phyloP scores from a whole-genome alignment of 768 basidiomycete species.

The Grammothele lineata region DNA sequence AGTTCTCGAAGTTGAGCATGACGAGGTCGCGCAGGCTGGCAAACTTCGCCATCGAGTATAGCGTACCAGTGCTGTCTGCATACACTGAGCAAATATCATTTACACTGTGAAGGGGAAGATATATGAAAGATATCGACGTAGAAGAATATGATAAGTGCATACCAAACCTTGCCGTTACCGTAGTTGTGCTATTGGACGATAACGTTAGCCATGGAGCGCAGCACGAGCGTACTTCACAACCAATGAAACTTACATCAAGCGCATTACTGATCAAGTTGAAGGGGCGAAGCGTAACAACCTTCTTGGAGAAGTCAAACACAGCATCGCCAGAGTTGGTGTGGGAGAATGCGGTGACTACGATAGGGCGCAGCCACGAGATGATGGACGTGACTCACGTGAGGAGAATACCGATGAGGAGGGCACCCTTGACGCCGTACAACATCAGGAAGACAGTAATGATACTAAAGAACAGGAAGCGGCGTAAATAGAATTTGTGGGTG shows the following conservation, averaged over 20 bases:
- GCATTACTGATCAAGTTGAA: conserved; percentile 59
- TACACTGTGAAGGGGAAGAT: conserved; percentile 53
- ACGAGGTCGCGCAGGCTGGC: conserved; percentile 83
- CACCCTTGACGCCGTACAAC: conserved; percentile 81
- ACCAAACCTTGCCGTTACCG: conserved; percentile 75
- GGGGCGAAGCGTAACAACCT: conserved; percentile 74
- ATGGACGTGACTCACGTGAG: conserved; percentile 82
- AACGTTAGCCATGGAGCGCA: too few species aligned
- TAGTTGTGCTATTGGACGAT: conserved; percentile 19
- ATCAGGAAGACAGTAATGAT: conserved; percentile 75
- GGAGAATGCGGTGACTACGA: conserved; percentile 79
- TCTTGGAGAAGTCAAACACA: conserved; percentile 80
- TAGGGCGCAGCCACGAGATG: conserved; percentile 85
- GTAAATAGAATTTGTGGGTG: not conserved
- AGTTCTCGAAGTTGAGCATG: conserved; percentile 83
- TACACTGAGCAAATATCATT: not conserved
- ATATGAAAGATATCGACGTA: conserved; percentile 83
- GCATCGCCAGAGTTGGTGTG: conserved; percentile 62
- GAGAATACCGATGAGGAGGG: conserved; percentile 80
- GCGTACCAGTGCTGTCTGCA: conserved; percentile 54
- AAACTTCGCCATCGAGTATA: conserved; percentile 90
- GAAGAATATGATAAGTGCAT: conserved; percentile 83
- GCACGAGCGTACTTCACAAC: too few species aligned
- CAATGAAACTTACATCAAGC: conserved; percentile 47
- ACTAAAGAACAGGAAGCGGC: conserved; percentile 30